phyloP scores from a whole-genome alignment of 1,284 basidiomycete genomes.

The Thelephora terrestris region DNA sequence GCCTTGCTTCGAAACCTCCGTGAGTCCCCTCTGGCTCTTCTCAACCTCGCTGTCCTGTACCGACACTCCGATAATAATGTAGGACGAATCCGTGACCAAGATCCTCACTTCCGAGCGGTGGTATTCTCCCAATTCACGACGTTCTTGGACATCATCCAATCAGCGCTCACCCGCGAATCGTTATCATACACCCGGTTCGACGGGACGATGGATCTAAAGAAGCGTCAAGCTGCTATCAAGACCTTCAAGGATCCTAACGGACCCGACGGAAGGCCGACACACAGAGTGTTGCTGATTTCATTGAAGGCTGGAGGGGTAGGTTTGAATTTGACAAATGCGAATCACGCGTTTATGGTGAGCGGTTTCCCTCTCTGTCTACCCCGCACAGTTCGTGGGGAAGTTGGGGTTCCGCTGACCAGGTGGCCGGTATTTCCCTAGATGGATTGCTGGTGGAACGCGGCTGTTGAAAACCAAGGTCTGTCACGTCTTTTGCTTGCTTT shows the following conservation, averaged over 20 bases:
- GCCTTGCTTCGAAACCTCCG: conserved; percentile 63
- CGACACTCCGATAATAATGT: not conserved
- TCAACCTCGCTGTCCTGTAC: not conserved
- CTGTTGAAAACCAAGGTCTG: conserved; percentile 80
- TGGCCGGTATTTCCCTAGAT: conserved; percentile 41
- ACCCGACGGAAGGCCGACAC: conserved; percentile 24
- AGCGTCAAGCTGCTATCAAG: conserved; percentile 66
- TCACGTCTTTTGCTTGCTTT: not conserved
- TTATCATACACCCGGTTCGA: conserved; percentile 83
- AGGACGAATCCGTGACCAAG: conserved; percentile 58
- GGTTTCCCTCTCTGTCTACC: not conserved
- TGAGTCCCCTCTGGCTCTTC: conserved; percentile 20
- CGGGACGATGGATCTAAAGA: conserved; percentile 86
- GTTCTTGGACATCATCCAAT: conserved; percentile 77
- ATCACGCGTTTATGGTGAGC: conserved; percentile 80
- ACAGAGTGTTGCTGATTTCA: conserved; percentile 80
- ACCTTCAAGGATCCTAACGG: conserved; percentile 61
- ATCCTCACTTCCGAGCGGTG: conserved; percentile 75
- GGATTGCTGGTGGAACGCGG: conserved; percentile 96
- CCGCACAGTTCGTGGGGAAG: conserved; percentile 5
- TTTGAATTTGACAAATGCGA: conserved; percentile 68
- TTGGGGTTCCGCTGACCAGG: not conserved
- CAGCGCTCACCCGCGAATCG: conserved; percentile 63
- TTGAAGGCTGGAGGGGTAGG: conserved; percentile 94
- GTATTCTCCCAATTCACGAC: conserved; percentile 85